These are phyloP conservation scores for Trypanosoma congolense DNA, from an alignment of 208 protist genomes.

Conservation along the genomic window DNA sequence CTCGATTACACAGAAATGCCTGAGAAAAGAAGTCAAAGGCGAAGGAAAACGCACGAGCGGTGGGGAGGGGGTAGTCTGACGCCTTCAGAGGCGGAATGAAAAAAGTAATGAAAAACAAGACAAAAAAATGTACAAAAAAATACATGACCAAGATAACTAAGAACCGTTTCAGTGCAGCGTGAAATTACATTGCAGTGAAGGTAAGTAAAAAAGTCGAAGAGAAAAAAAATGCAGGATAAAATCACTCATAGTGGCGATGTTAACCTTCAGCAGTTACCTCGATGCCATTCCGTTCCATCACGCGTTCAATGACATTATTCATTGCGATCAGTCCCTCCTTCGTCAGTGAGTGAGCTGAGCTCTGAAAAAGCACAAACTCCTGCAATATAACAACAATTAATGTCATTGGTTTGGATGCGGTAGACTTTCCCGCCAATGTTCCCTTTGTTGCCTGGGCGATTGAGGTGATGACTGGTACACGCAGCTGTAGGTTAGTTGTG, in stretches of 20 bases:
- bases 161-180: no score
- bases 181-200: no score
- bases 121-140: no score
- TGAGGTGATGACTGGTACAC: constrained; percentile 59
- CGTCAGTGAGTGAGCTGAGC: constrained; percentile 59
- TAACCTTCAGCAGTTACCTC: constrained; percentile 15
- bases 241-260: not conserved
- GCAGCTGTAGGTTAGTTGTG: constrained; percentile 22
- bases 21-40: not conserved
- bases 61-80: not conserved
- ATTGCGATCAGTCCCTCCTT: constrained; percentile 44
- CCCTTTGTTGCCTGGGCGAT: constrained; percentile 34
- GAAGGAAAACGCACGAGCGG: not conserved
- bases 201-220: no score
- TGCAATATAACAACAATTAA: constrained; percentile 78
- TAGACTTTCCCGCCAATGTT: constrained; percentile 18
- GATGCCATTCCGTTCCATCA: constrained; percentile 57
- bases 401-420: constrained; percentile 47
- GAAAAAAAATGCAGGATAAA: constrained; percentile 5
- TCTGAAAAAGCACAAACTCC: constrained; percentile 87
- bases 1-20: no score
- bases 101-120: no score
- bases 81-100: no score
- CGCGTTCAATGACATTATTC: constrained; percentile 33
- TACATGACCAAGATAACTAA: no score